Conservation (phyloP, 441 rosid species). For the Jatropha multifida region DNA sequence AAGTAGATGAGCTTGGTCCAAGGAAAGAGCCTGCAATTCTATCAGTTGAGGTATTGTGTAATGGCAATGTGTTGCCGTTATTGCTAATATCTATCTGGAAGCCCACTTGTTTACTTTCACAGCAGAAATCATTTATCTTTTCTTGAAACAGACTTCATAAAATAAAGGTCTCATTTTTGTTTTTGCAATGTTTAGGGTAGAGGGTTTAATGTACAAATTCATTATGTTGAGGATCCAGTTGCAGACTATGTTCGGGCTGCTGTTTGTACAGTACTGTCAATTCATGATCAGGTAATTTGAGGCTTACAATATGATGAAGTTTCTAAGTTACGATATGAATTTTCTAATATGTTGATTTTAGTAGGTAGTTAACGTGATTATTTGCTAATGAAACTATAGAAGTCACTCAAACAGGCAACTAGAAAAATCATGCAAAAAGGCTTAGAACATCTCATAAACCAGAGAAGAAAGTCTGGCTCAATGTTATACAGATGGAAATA, state of each 20-base stretch:
- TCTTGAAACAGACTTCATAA: constrained; percentile 10
- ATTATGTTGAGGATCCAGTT: constrained; percentile 86
- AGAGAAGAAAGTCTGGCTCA: neutral
- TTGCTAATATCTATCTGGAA: neutral
- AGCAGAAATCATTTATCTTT: neutral
- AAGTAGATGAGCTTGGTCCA: constrained; percentile 44
- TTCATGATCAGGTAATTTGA: constrained; percentile 75
- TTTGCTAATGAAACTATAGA: neutral
- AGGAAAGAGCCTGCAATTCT: constrained; percentile 82
- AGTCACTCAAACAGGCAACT: neutral
- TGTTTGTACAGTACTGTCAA: constrained; percentile 72
- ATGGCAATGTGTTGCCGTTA: neutral
- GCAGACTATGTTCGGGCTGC: constrained; percentile 77
- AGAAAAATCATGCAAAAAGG: neutral
- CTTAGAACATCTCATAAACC: neutral
- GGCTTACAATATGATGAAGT: neutral
- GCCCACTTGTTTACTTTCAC: neutral
- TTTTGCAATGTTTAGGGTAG: constrained; percentile 65
- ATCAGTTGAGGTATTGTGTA: constrained; percentile 74
- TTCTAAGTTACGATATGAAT: neutral
- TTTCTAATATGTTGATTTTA: neutral
- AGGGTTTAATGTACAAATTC: constrained; percentile 82
- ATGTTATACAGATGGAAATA: neutral
- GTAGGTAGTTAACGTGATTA: neutral
- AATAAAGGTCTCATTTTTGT: constrained; percentile 10